These are phyloP conservation scores for Boletus patriciae DNA, from an alignment of 768 basidiomycete species.

Conservation along the genomic window DNA sequence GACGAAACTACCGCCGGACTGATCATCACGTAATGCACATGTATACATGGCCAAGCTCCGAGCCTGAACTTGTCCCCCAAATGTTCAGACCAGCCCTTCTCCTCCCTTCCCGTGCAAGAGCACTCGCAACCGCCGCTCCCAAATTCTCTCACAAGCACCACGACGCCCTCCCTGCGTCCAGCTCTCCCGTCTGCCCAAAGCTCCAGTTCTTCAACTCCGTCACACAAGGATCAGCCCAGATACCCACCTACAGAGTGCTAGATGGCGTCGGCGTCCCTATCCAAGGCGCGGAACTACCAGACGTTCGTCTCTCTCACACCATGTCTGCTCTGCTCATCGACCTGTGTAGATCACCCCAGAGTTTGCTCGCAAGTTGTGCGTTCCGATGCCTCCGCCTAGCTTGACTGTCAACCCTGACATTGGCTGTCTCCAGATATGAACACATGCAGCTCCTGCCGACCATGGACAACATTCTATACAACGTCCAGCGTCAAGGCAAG, in stretches of 20 bases:
- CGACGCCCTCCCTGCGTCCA: constrained; percentile 42
- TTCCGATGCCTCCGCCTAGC: not conserved
- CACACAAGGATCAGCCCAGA: constrained; percentile 55
- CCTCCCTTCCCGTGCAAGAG: constrained; percentile 6
- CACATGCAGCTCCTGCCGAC: constrained; percentile 79
- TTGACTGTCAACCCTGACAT: not conserved
- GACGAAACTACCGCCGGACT: constrained; percentile 29
- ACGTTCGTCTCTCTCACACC: constrained; percentile 45
- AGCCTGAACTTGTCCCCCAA: not conserved
- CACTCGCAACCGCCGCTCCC: constrained; percentile 17
- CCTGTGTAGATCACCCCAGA: constrained; percentile 59
- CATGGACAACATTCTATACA: constrained; percentile 86
- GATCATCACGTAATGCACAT: constrained; percentile 15
- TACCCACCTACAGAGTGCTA: constrained; percentile 85
- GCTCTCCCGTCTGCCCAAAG: constrained; percentile 64
- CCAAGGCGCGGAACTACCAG: constrained; percentile 71
- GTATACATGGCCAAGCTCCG: constrained; percentile 24
- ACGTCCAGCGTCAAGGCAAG: constrained; percentile 91
- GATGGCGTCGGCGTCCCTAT: constrained; percentile 77
- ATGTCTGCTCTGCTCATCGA: constrained; percentile 6
- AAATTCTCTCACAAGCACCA: constrained; percentile 22
- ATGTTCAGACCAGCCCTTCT: constrained; percentile 15
- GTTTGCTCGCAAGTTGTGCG: constrained; percentile 63
- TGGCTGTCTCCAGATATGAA: constrained; percentile 52
- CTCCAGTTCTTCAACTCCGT: constrained; percentile 83